These are phyloP conservation scores for Escallonia herrerae DNA, from an alignment of 129 eudicot genomes.

Conservation along the genomic window DNA sequence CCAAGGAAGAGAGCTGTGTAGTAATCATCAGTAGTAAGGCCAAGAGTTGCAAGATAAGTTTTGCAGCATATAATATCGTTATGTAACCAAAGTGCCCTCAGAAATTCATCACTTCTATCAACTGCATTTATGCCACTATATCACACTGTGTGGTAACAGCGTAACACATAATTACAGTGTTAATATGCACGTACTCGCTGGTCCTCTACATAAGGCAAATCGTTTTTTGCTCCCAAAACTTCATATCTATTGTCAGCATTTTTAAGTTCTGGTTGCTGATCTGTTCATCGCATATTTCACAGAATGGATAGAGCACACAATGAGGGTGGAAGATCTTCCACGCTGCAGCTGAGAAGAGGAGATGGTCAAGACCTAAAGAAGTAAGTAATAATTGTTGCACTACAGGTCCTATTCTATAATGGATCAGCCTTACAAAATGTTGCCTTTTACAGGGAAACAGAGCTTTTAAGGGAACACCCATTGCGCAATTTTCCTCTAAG, in stretches of 20 bases:
- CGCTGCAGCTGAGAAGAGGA: constrained; percentile 48
- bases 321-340: constrained; percentile 33
- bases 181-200: too few relatives aligned
- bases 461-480: constrained; percentile 74
- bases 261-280: neutral
- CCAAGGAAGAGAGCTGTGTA: too few relatives aligned
- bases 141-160: neutral
- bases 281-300: constrained; percentile 3
- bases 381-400: constrained; percentile 34
- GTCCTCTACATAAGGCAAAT: too few relatives aligned
- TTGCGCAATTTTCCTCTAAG: constrained; percentile 62
- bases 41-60: neutral
- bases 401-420: neutral
- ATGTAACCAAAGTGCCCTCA: neutral
- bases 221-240: too few relatives aligned
- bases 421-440: neutral
- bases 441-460: constrained; percentile 54
- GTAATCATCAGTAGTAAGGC: neutral
- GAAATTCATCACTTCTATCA: neutral
- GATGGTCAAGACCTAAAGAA: constrained; percentile 58
- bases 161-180: too few relatives aligned
- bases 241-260: too few relatives aligned
- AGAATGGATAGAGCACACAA: constrained; percentile 33
- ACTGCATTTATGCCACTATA: too few relatives aligned
- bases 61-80: neutral